Evolutionary conservation across 148 eudicot species (phyloP).

Genomic region (Cornus kousa): DNA sequence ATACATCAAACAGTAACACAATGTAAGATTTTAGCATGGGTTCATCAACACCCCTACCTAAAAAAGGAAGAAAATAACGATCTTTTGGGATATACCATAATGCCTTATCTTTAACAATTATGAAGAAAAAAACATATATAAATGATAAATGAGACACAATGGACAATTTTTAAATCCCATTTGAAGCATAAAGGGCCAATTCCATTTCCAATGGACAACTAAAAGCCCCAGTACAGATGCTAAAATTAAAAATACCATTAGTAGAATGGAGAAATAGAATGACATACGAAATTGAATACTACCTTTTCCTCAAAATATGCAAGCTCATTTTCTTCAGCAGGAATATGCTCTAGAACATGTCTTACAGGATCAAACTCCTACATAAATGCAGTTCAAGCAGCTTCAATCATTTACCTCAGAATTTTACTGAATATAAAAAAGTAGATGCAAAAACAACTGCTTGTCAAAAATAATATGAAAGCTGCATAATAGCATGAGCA

Average conservation of each 20-base stretch:
- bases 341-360: slow-evolving; percentile 59
- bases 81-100: background rate
- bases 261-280: background rate
- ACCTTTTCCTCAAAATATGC: slow-evolving; percentile 87
- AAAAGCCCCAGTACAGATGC: background rate
- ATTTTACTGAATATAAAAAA: background rate
- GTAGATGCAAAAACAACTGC: background rate
- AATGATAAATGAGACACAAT: background rate
- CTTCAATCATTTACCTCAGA: slow-evolving; percentile 4
- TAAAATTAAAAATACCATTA: background rate
- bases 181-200: background rate
- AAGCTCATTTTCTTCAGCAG: slow-evolving; percentile 66
- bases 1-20: background rate
- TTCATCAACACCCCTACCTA: background rate
- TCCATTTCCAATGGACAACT: background rate
- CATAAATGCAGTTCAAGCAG: slow-evolving; percentile 8
- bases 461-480: slow-evolving; percentile 1
- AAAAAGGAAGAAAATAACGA: background rate
- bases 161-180: slow-evolving; percentile 4
- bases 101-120: background rate
- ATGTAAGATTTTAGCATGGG: background rate
- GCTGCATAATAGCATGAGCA: background rate
- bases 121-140: slow-evolving; percentile 2
- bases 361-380: slow-evolving; percentile 90
- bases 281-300: background rate